A percentile compares a stretch with the other conserved stretches of the same genome.
These are phyloP conservation scores for Trichoderma virens DNA, from an alignment of 495 filamentous ascomycete genomes.

Conservation along the genomic window DNA sequence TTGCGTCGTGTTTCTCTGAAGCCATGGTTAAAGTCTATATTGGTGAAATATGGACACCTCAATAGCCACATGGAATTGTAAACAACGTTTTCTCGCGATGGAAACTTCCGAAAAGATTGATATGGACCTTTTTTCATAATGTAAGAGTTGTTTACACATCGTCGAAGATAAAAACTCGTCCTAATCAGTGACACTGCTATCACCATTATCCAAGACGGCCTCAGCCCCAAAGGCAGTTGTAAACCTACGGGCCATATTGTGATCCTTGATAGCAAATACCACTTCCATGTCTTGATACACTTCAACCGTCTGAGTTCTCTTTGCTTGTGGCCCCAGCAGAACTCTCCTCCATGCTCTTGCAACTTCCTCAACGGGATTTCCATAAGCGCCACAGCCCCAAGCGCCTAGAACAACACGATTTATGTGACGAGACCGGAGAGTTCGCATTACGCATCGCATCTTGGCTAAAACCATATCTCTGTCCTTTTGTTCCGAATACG, in stretches of 20 bases:
- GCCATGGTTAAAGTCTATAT: too few relatives aligned
- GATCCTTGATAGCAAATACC: slow-evolving; percentile 1
- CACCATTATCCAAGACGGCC: neutral
- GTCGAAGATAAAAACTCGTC: neutral
- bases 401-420: slow-evolving; percentile 54
- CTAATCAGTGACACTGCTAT: neutral
- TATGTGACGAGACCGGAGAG: slow-evolving; percentile 44
- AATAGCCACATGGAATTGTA: too few relatives aligned
- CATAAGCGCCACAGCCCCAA: slow-evolving; percentile 61
- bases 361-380: slow-evolving; percentile 55
- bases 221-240: neutral
- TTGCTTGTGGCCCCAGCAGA: slow-evolving; percentile 34
- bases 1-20: too few relatives aligned
- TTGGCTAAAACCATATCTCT: slow-evolving; percentile 47
- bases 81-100: too few relatives aligned
- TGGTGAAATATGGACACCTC: too few relatives aligned
- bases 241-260: neutral
- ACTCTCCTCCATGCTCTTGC: slow-evolving; percentile 52
- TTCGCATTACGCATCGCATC: slow-evolving; percentile 51
- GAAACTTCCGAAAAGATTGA: too few relatives aligned
- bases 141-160: too few relatives aligned
- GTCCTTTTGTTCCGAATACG: slow-evolving; percentile 32
- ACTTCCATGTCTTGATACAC: neutral
- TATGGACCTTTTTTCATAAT: too few relatives aligned
- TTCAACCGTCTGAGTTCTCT: neutral